Evolutionary conservation across 1,284 basidiomycete genomes (phyloP).

Genomic region (Ceratobasidium sp.): DNA sequence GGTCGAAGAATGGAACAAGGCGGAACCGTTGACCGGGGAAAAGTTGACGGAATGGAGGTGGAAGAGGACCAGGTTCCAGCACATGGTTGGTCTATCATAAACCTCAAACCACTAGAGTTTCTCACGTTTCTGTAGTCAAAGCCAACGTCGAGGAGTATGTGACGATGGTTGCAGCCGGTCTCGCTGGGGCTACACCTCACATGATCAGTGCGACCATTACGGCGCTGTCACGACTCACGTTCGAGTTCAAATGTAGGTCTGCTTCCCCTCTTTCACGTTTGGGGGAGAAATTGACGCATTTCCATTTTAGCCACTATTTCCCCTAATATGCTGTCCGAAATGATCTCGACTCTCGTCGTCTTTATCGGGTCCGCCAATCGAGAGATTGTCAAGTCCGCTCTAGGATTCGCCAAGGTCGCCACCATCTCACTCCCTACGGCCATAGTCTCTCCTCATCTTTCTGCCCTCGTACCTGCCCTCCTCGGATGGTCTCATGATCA

Average conservation of each 20-base stretch:
- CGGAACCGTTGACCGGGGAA: slow-evolving; percentile 79
- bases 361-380: slow-evolving; percentile 94
- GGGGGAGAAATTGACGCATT: background rate
- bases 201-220: slow-evolving; percentile 99
- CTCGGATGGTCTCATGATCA: slow-evolving; percentile 95
- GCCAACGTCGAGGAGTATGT: slow-evolving; percentile 93
- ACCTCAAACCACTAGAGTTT: too few species aligned
- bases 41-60: slow-evolving; percentile 80
- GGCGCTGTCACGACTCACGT: slow-evolving; percentile 90
- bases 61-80: slow-evolving; percentile 58
- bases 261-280: background rate
- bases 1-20: slow-evolving; percentile 91
- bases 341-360: slow-evolving; percentile 86
- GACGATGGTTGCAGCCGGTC: slow-evolving; percentile 95
- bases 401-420: slow-evolving; percentile 94
- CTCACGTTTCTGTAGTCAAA: slow-evolving; percentile 56
- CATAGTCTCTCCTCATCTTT: slow-evolving; percentile 77
- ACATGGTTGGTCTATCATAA: too few species aligned
- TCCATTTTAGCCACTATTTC: slow-evolving; percentile 68
- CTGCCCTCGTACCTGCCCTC: slow-evolving; percentile 82
- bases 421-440: slow-evolving; percentile 82
- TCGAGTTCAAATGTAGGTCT: slow-evolving; percentile 88
- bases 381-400: slow-evolving; percentile 95
- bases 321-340: slow-evolving; percentile 80
- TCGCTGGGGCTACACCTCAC: slow-evolving; percentile 93